A percentile compares a stretch with the other conserved stretches of the same genome.
Conservation (phyloP, 768 basidiomycete genomes). For the Postia placenta region DNA sequence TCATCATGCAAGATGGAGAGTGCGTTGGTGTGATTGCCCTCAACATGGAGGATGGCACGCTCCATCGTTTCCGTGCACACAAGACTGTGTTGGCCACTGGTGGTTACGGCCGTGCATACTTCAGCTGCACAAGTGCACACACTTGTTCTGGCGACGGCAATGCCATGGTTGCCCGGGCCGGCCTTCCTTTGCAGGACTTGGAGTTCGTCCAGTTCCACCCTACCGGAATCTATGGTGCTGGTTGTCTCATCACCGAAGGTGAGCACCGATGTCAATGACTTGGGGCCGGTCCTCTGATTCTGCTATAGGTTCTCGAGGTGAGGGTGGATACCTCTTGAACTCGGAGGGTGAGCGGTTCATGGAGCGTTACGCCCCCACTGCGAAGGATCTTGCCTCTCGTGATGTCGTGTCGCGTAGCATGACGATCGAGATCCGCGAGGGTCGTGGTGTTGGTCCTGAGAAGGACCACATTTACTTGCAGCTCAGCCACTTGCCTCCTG, state of each 20-base stretch:
- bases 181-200: conserved; percentile 91
- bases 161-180: conserved; percentile 96
- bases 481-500: conserved; percentile 93
- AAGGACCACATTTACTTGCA: conserved; percentile 97
- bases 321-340: conserved; percentile 98
- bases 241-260: conserved; percentile 99
- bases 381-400: conserved; percentile 98
- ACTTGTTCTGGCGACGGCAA: conserved; percentile 99
- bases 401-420: conserved; percentile 99
- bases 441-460: conserved; percentile 96
- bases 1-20: conserved; percentile 98
- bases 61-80: conserved; percentile 97
- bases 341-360: conserved; percentile 99
- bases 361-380: conserved; percentile 99
- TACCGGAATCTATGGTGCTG: conserved; percentile 98
- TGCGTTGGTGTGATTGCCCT: conserved; percentile 99
- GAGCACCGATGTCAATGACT: conserved; percentile 9
- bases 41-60: conserved; percentile 99
- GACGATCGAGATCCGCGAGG: conserved; percentile 98
- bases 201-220: conserved; percentile 99
- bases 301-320: conserved; percentile 85
- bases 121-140: conserved; percentile 97
- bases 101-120: conserved; percentile 97
- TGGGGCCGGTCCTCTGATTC: background rate
- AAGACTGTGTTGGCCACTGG: conserved; percentile 98